Percentiles rank a stretch among this genome's conserved stretches.
These are phyloP conservation scores for Yamadazyma akitaensis DNA, from an alignment of 805 yeast genomes.

Conservation along the genomic window DNA sequence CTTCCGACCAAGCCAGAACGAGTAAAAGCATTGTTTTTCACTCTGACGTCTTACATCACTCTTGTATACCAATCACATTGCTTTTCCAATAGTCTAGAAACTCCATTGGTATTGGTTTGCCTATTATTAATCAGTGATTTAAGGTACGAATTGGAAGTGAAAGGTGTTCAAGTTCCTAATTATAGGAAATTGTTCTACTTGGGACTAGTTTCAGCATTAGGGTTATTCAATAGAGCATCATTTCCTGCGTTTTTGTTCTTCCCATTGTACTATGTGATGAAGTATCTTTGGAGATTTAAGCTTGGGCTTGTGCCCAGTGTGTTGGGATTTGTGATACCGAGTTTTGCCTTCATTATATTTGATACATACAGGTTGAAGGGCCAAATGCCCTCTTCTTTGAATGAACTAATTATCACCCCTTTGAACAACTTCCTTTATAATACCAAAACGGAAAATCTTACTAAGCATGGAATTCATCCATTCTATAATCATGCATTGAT, in stretches of 20 bases:
- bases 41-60: slow-evolving; percentile 64
- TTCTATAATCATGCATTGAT: slow-evolving; percentile 68
- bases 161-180: not conserved
- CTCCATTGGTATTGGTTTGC: slow-evolving; percentile 48
- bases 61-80: slow-evolving; percentile 81
- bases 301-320: slow-evolving; percentile 28
- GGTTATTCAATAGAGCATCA: slow-evolving; percentile 81
- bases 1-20: slow-evolving; percentile 49
- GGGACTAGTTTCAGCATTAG: slow-evolving; percentile 57
- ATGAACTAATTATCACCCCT: slow-evolving; percentile 60
- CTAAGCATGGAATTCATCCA: slow-evolving; percentile 81
- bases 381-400: slow-evolving; percentile 12
- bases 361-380: slow-evolving; percentile 51
- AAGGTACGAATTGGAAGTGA: slow-evolving; percentile 20
- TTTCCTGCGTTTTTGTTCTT: slow-evolving; percentile 70
- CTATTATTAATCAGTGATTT: slow-evolving; percentile 49
- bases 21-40: slow-evolving; percentile 45
- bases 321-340: slow-evolving; percentile 31
- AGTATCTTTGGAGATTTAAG: slow-evolving; percentile 38
- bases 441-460: slow-evolving; percentile 51
- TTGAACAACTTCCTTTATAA: slow-evolving; percentile 76
- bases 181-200: slow-evolving; percentile 21
- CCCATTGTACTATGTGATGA: slow-evolving; percentile 52
- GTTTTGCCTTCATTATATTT: slow-evolving; percentile 37
- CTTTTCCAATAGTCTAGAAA: slow-evolving; percentile 85